These are phyloP conservation scores for Cadophora luteo-olivacea DNA, from an alignment of 2,329 filamentous ascomycete genomes.

Conservation along the genomic window DNA sequence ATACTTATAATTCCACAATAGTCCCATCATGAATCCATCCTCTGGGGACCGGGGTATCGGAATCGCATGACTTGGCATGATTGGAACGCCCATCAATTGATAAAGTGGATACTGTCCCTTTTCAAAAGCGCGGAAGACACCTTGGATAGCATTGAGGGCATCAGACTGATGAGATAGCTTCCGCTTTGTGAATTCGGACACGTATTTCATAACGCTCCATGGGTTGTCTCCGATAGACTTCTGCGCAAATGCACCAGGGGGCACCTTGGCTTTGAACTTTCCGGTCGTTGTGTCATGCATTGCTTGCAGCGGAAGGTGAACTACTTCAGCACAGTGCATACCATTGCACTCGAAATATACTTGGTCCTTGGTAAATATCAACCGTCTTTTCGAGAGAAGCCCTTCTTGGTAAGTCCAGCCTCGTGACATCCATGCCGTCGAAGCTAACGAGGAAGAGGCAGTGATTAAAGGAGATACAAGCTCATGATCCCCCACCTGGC, in stretches of 20 bases:
- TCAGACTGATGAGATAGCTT: conserved; percentile 15
- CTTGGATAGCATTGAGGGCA: conserved; percentile 20
- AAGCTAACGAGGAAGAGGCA: background rate
- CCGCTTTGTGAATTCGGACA: conserved; percentile 13
- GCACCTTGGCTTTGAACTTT: background rate
- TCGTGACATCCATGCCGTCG: background rate
- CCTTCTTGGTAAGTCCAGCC: conserved; percentile 25
- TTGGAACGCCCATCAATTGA: conserved; percentile 19
- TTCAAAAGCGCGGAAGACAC: conserved; percentile 14
- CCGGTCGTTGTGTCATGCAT: background rate
- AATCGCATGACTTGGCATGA: background rate
- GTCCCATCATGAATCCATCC: conserved; percentile 12
- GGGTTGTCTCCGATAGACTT: background rate
- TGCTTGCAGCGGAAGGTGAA: background rate
- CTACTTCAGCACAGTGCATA: conserved; percentile 5
- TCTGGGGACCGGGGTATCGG: background rate
- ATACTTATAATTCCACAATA: conserved; percentile 7
- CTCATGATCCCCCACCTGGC: background rate
- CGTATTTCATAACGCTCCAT: conserved; percentile 7
- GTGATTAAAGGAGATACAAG: background rate
- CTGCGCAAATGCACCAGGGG: background rate
- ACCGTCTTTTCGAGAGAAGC: conserved; percentile 36
- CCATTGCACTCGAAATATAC: conserved; percentile 38
- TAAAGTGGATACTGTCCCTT: conserved; percentile 2
- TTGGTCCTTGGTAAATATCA: conserved; percentile 44